Percentiles rank a stretch among this genome's conserved stretches.
Conservation (phyloP, 495 filamentous ascomycete species). For the Daldinia caldariorum region DNA sequence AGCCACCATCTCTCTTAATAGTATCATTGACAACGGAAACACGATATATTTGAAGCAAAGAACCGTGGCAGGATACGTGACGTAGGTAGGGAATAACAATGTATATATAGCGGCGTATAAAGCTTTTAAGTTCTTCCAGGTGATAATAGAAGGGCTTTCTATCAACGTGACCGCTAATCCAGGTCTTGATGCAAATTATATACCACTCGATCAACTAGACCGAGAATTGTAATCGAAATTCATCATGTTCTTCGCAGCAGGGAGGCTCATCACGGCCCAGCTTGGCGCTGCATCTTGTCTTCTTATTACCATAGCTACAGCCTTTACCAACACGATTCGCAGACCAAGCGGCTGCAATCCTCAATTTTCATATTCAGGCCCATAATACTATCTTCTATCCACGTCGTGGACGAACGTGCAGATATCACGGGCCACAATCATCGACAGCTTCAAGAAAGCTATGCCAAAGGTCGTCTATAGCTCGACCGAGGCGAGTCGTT, state of each 20-base stretch:
- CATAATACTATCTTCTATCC: conserved; percentile 64
- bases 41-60: background rate
- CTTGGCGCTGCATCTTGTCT: conserved; percentile 12
- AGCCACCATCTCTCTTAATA: background rate
- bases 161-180: background rate
- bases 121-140: background rate
- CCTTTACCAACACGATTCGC: conserved; percentile 50
- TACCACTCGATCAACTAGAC: background rate
- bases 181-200: background rate
- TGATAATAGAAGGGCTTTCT: background rate
- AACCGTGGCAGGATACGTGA: background rate
- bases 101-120: background rate
- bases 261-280: conserved; percentile 20
- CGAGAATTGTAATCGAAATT: background rate
- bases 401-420: conserved; percentile 62
- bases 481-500: conserved; percentile 50
- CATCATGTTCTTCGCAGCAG: conserved; percentile 21
- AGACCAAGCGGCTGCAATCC: conserved; percentile 55
- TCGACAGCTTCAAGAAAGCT: conserved; percentile 59
- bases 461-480: conserved; percentile 60
- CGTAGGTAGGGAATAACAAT: background rate
- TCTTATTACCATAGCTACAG: conserved; percentile 37
- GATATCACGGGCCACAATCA: conserved; percentile 58
- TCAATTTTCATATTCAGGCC: conserved; percentile 57
- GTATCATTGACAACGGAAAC: conserved; percentile 2